Percentiles rank a stretch among this genome's conserved stretches.
These are phyloP conservation scores for Phytophthora colocasiae DNA, from an alignment of 352 stramenopile genomes.

Conservation along the genomic window DNA sequence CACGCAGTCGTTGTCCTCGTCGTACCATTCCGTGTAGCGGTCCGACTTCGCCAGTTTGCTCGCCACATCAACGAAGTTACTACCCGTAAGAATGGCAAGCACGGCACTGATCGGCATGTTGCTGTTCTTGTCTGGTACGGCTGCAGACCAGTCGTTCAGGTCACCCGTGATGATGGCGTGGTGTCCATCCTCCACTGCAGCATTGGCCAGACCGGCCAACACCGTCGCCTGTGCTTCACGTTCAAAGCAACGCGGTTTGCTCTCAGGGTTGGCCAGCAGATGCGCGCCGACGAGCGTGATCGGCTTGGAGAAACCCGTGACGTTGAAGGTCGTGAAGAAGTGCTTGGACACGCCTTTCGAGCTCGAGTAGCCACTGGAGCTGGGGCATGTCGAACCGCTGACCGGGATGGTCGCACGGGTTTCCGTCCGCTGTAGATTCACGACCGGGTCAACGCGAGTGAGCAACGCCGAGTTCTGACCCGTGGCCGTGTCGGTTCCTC, in stretches of 20 bases:
- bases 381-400: conserved; percentile 60
- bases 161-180: conserved; percentile 74
- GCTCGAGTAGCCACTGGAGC: conserved; percentile 41
- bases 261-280: conserved; percentile 65
- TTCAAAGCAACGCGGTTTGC: conserved; percentile 63
- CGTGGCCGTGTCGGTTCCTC: conserved; percentile 67
- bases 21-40: conserved; percentile 70
- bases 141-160: conserved; percentile 71
- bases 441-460: conserved; percentile 65
- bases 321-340: conserved; percentile 76
- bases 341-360: conserved; percentile 73
- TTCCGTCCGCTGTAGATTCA: conserved; percentile 53
- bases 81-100: conserved; percentile 52
- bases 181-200: conserved; percentile 47
- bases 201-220: conserved; percentile 49
- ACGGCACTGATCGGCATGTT: conserved; percentile 66
- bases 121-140: conserved; percentile 63
- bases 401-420: conserved; percentile 48
- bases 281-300: conserved; percentile 73
- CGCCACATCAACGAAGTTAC: conserved; percentile 56
- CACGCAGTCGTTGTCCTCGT: conserved; percentile 69
- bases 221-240: conserved; percentile 72
- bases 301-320: conserved; percentile 67
- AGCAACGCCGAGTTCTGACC: conserved; percentile 72
- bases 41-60: conserved; percentile 44